These are phyloP conservation scores for Alisma plantagoaquatica DNA, from an alignment of 106 monocot genomes.

Conservation along the genomic window DNA sequence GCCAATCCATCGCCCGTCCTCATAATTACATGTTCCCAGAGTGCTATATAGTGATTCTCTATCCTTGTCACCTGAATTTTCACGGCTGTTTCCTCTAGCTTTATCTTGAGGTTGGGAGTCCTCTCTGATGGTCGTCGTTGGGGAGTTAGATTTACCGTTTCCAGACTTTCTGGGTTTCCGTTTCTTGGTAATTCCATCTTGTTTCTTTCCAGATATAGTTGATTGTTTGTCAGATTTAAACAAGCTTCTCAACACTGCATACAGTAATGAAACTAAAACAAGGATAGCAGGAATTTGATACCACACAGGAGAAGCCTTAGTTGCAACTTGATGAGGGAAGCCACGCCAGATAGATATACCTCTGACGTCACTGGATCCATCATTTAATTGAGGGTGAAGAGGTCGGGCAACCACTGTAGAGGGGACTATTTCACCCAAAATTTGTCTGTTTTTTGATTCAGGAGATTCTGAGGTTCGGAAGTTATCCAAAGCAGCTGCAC, in stretches of 20 bases:
- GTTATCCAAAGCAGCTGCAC: background rate
- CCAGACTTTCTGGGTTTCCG: slow-evolving; percentile 48
- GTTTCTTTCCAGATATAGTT: slow-evolving; percentile 21
- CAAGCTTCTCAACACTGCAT: slow-evolving; percentile 16
- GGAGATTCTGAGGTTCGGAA: background rate
- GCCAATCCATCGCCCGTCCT: slow-evolving; percentile 55
- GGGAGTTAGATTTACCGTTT: slow-evolving; percentile 15
- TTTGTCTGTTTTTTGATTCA: no score
- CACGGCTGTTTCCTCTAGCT: slow-evolving; percentile 14
- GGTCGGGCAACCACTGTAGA: background rate
- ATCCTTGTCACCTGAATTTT: slow-evolving; percentile 5
- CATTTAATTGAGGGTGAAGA: background rate
- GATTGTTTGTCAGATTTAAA: slow-evolving; percentile 20
- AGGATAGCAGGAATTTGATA: slow-evolving; percentile 11
- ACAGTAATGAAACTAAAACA: slow-evolving; percentile 10
- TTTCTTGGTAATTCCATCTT: slow-evolving; percentile 39
- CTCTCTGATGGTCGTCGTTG: background rate
- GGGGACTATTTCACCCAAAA: no score
- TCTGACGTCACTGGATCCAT: no score
- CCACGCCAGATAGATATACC: no score
- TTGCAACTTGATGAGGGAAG: slow-evolving; percentile 1
- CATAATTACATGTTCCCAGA: slow-evolving; percentile 7
- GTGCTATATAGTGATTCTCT: slow-evolving; percentile 12
- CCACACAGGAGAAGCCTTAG: slow-evolving; percentile 3
- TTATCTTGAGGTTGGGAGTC: slow-evolving; percentile 4